Base-by-base conservation (phyloP, 2,329 filamentous ascomycete species). In the Tympanopsis confertula region DNA sequence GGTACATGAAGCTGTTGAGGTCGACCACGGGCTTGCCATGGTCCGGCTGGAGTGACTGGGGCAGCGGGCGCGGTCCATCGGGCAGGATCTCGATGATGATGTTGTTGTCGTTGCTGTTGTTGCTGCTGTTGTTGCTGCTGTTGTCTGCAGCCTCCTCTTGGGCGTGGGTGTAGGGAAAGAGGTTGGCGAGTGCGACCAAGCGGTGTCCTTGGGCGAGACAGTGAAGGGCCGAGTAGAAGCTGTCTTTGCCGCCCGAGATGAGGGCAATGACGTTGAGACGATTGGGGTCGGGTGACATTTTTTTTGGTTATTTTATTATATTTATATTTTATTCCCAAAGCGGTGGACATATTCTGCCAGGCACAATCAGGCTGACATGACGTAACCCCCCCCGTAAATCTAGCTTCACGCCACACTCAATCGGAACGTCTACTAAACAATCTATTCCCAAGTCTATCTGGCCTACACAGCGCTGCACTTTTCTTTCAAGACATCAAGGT, bases 1-100 rank as follows among this genome's bases (percentile, higher is more conserved):
- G 91, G 66, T 96, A 98, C 91, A 98, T 98, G 77, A 91, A 96
- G 63, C 88, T 95, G 59, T 98, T 86, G 49, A 93, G 70, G 56
- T 95, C 85, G 39, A 70, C 61, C 44, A 68, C 64, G 20, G 70
- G 64, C 4, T 57, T 54, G 20, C 53, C 57, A 4, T 46, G 42
- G 22, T 39, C 42, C 15, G 35, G 43, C 19, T 55, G 14, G 10
- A 7, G 14, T 15, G n/a, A 32, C 18, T 4, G 28, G 12, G 19
- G 36, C 32, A 5, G 35, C 5, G 12, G 20, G 4, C 12, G 15
- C 13, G 35, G 28, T 37, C n/a, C n/a, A 12, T 12, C n/a, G 12
- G 12, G 12, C n/a, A 15, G 35, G 35, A 13, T 22, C 14, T 13
- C 14, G 13, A 5, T 22, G 35, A 28, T 12, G 12, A n/a, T 12